These are phyloP conservation scores for Triangularia setosa DNA, from an alignment of 2,329 filamentous ascomycete genomes.

Conservation along the genomic window DNA sequence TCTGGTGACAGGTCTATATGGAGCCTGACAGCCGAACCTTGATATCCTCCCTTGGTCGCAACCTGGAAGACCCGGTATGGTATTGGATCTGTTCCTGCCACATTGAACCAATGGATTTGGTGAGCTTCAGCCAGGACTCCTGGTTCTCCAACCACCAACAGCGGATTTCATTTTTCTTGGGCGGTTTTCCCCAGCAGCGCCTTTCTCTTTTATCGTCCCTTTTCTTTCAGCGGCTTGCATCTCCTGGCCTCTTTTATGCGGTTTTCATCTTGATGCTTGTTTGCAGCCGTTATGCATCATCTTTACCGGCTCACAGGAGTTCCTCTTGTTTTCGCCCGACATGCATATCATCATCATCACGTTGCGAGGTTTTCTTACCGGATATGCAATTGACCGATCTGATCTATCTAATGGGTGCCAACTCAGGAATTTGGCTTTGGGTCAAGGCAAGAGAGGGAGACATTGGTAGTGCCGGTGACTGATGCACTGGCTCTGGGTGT, in stretches of 20 bases:
- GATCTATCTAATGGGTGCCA: background rate
- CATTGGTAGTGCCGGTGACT: too few relatives aligned
- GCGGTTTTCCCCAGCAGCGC: background rate
- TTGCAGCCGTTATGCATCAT: background rate
- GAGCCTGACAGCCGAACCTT: background rate
- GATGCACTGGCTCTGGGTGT: background rate
- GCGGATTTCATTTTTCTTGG: background rate
- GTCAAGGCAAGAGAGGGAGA: too few relatives aligned
- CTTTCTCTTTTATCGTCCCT: background rate
- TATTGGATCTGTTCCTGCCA: background rate
- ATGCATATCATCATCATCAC: background rate
- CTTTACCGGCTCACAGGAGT: background rate
- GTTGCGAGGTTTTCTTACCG: background rate
- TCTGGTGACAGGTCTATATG: background rate
- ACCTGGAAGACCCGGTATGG: background rate
- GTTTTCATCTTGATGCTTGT: background rate
- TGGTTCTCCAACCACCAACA: background rate
- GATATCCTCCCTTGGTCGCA: background rate
- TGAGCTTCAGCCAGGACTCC: background rate
- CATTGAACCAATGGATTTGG: background rate
- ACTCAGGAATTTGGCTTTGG: too few relatives aligned
- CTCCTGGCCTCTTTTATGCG: background rate
- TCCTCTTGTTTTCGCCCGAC: background rate
- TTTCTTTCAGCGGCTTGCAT: background rate
- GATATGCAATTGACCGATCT: background rate